A percentile compares a stretch with the other conserved stretches of the same genome.
phyloP scores from a whole-genome alignment of 306 rosid genomes.

The Sophora flavescens region DNA sequence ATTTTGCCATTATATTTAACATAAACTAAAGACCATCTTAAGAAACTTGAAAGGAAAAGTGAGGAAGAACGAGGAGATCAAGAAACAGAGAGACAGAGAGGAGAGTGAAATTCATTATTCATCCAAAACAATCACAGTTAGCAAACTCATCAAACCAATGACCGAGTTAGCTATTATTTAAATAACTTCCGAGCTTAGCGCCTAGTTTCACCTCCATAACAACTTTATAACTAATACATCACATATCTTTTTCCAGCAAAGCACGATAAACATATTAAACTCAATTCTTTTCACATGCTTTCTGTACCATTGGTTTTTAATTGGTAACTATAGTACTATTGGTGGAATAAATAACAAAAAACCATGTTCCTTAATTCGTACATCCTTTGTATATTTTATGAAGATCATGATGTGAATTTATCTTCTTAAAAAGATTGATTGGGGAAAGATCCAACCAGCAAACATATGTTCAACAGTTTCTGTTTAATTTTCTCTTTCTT shows the following conservation, averaged over 20 bases:
- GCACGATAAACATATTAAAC: not conserved
- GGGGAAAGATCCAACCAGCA: not conserved
- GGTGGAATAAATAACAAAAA: not conserved
- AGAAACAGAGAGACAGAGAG: not conserved
- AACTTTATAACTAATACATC: not conserved
- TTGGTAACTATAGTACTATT: not conserved
- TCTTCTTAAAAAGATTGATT: not conserved
- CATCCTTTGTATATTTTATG: not conserved
- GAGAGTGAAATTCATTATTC: not conserved
- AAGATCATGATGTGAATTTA: not conserved
- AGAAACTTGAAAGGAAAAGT: not conserved
- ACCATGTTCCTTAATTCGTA: not conserved
- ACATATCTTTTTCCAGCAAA: slow-evolving; percentile 11
- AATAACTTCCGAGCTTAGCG: slow-evolving; percentile 8
- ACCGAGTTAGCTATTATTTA: not conserved
- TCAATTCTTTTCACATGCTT: not conserved
- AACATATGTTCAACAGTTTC: not conserved
- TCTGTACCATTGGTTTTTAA: not conserved
- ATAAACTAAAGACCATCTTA: not conserved
- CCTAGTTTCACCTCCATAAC: not conserved
- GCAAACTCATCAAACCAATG: slow-evolving; percentile 31
- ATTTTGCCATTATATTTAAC: slow-evolving; percentile 12
- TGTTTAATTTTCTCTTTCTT: slow-evolving; percentile 1
- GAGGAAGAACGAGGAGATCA: not conserved
- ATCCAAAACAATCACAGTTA: not conserved